A percentile compares a stretch with the other conserved stretches of the same genome.
phyloP scores from a whole-genome alignment of 257 asterid genomes.

The Verbascum thapsus region DNA sequence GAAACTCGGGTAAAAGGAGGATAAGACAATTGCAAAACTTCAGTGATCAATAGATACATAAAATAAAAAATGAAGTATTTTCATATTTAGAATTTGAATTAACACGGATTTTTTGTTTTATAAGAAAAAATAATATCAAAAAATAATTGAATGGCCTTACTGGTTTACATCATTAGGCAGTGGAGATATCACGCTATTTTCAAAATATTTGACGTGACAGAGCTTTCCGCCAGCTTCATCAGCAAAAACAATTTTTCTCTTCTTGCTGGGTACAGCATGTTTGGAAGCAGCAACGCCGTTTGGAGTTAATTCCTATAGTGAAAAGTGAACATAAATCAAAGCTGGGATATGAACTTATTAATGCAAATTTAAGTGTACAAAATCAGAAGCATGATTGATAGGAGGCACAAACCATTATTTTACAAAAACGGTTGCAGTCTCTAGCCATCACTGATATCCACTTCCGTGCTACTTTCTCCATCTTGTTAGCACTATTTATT shows the following conservation, averaged over 20 bases:
- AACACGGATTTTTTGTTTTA: not conserved
- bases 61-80: not conserved
- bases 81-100: not conserved
- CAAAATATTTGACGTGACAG: conserved; percentile 54
- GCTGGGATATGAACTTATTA: not conserved
- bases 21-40: no score
- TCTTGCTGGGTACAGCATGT: conserved; percentile 33
- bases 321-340: conserved; percentile 4
- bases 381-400: not conserved
- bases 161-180: conserved; percentile 25
- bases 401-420: conserved; percentile 58
- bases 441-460: conserved; percentile 63
- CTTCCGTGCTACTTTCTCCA: conserved; percentile 57
- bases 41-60: not conserved
- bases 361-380: not conserved
- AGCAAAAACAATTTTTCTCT: conserved; percentile 54
- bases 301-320: conserved; percentile 42
- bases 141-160: conserved; percentile 21
- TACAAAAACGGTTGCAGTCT: conserved; percentile 79
- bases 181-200: conserved; percentile 27
- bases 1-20: not conserved
- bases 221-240: conserved; percentile 70
- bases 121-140: not conserved
- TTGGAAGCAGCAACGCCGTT: conserved; percentile 29
- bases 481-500: conserved; percentile 46